Base-by-base conservation (phyloP, 768 basidiomycete species). In the Scleroderma bovista region DNA sequence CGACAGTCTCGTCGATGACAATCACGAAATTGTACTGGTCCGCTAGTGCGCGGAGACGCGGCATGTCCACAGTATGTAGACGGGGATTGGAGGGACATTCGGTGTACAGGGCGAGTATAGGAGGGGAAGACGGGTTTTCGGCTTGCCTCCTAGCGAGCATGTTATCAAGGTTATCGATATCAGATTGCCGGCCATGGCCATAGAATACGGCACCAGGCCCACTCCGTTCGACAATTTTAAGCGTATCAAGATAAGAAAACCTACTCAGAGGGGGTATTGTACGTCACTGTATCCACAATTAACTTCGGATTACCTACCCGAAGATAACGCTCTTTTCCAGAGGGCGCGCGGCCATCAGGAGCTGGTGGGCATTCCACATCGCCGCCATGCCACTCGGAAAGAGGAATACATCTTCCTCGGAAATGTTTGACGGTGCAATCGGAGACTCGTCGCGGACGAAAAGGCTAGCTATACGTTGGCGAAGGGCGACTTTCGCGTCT, bases 21-120 rank as follows among this genome's bases (percentile, higher is more conserved):
- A 98, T 75, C 44, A 90, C 69, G 68, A 97, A 97, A 39, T 86
- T 81, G 56, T 91, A 86, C 63, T 88, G 80, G 65, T 96, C 90
- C 0, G 95, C 93, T 10, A 99, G 72, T 15, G 72, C 64, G 41
- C 93, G 77, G 33, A 98, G 70, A 11, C 83, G 76, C n/a, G 77
- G 74, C 4, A 99, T 72, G 62, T 96, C 77, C 11, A 90, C 79
- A 2, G 86, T 86, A 17, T 88, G 82, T 10, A 99, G 72, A 16
- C 97, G 79, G 3, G 95, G 95, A 62, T 97, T 99, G 0, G 92
- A 93, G 0, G 95, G 94, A 65, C 95, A 92, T 67, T 98, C 95
- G 41, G 86, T 88, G 69, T 93, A 93, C 33, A 98, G 75, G 0
- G 92, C 82, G 6, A 91, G 71, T 22, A 92, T 72, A 0, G 87